A percentile compares a stretch with the other conserved stretches of the same genome.
These are phyloP conservation scores for Globisporangium yorkense DNA, from an alignment of 352 stramenopile species.

Conservation along the genomic window DNA sequence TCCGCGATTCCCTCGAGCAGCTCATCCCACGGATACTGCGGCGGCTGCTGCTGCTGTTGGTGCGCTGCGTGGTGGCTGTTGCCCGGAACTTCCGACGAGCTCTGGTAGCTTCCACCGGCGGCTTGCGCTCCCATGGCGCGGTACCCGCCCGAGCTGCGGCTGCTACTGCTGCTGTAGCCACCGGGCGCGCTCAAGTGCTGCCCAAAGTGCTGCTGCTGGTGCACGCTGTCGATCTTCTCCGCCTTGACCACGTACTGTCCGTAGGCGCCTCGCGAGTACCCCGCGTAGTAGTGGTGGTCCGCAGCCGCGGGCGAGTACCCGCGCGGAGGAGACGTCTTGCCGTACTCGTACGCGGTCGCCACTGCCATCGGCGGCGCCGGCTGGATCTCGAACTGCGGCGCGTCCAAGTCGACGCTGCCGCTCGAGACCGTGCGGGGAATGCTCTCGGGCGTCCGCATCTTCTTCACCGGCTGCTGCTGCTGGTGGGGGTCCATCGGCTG, in stretches of 20 bases:
- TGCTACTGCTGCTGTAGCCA: not conserved
- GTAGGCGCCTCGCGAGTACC: constrained; percentile 9
- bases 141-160: constrained; percentile 2
- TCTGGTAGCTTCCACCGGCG: constrained; percentile 6
- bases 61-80: not conserved
- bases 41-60: constrained; percentile 1
- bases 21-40: constrained; percentile 52
- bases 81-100: constrained; percentile 7
- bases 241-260: constrained; percentile 10
- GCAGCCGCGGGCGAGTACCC: constrained; percentile 8
- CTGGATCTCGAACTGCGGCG: constrained; percentile 9
- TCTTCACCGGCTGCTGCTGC: constrained; percentile 33
- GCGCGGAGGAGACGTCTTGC: constrained; percentile 16
- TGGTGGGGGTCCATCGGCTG: constrained; percentile 10
- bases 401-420: constrained; percentile 14
- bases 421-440: constrained; percentile 1
- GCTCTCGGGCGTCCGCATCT: constrained; percentile 47
- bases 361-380: constrained; percentile 12
- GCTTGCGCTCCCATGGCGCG: constrained; percentile 3
- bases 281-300: constrained; percentile 9
- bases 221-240: constrained; percentile 7
- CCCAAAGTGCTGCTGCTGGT: constrained; percentile 5
- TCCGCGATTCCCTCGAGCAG: constrained; percentile 71
- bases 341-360: constrained; percentile 13
- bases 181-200: not conserved